Percentiles rank a stretch among this genome's conserved stretches.
Conservation (phyloP, 192 early-diverging fungal genomes). For the Linnemannia hyalina region DNA sequence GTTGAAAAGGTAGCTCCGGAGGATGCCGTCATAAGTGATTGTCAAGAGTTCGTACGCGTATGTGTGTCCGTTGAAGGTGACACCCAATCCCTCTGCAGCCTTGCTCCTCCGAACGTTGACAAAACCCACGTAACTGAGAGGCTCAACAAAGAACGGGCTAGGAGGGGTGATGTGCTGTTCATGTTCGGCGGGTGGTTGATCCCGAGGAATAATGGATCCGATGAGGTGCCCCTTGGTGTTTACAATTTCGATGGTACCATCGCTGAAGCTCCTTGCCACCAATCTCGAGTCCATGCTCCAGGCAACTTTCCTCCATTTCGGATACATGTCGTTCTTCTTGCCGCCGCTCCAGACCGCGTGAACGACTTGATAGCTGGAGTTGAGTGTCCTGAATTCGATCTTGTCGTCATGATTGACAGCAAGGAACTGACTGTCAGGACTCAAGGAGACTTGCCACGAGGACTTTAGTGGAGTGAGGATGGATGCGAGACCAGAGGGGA, state of each 20-base stretch:
- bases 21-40: slow-evolving; percentile 65
- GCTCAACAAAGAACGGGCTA: slow-evolving; percentile 54
- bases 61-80: slow-evolving; percentile 54
- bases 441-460: slow-evolving; percentile 48
- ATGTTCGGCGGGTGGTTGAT: neutral
- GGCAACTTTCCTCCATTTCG: slow-evolving; percentile 58
- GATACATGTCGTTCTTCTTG: slow-evolving; percentile 49
- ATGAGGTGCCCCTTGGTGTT: slow-evolving; percentile 50
- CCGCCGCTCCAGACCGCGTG: slow-evolving; percentile 46
- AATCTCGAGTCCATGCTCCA: slow-evolving; percentile 61
- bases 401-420: slow-evolving; percentile 59
- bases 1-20: slow-evolving; percentile 71
- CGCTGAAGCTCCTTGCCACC: slow-evolving; percentile 55
- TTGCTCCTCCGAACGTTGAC: slow-evolving; percentile 26
- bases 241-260: slow-evolving; percentile 60
- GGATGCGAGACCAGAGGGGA: slow-evolving; percentile 55
- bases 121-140: slow-evolving; percentile 58
- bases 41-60: slow-evolving; percentile 68
- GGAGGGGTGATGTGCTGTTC: slow-evolving; percentile 13
- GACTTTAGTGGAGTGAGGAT: slow-evolving; percentile 50
- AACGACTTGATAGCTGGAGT: slow-evolving; percentile 55
- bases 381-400: slow-evolving; percentile 57
- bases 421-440: slow-evolving; percentile 54
- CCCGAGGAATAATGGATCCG: slow-evolving; percentile 46
- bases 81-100: neutral